Percentiles rank a stretch among this genome's conserved stretches.
These are phyloP conservation scores for Rhodotorula sp. DNA, from an alignment of 1,284 basidiomycete genomes.

Conservation along the genomic window DNA sequence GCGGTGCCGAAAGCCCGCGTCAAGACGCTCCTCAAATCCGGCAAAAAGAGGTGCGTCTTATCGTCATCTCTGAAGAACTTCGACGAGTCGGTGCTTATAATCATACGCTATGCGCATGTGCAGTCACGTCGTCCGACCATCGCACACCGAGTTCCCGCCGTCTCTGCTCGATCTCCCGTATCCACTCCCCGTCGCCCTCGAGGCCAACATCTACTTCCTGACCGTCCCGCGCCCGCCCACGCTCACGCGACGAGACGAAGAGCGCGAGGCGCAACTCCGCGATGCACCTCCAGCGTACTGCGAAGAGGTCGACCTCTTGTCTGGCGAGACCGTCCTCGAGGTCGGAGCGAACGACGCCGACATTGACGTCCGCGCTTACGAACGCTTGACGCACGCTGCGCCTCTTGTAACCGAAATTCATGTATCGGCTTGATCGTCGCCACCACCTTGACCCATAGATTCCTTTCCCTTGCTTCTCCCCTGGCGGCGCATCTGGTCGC, in stretches of 20 bases:
- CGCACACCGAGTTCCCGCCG: constrained; percentile 11
- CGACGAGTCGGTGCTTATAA: not conserved
- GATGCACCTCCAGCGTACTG: constrained; percentile 17
- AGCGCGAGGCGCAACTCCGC: constrained; percentile 2
- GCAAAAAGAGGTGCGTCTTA: constrained; percentile 17
- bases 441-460: not conserved
- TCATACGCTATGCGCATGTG: not conserved
- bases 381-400: not conserved
- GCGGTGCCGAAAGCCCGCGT: constrained; percentile 8
- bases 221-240: constrained; percentile 21
- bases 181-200: constrained; percentile 19
- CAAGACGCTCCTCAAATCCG: constrained; percentile 4
- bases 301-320: not conserved
- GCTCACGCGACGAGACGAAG: constrained; percentile 10
- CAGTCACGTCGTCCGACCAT: constrained; percentile 8
- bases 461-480: too few species aligned
- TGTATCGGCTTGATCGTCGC: not conserved
- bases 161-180: constrained; percentile 26
- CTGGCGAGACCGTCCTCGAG: constrained; percentile 17
- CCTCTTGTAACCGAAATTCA: not conserved
- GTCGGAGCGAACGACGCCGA: not conserved
- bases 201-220: constrained; percentile 19
- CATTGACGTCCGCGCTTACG: constrained; percentile 1
- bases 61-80: too few species aligned
- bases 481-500: not conserved